phyloP scores from a whole-genome alignment of 169 alveolate species.

The Cryptosporidium baileyi region DNA sequence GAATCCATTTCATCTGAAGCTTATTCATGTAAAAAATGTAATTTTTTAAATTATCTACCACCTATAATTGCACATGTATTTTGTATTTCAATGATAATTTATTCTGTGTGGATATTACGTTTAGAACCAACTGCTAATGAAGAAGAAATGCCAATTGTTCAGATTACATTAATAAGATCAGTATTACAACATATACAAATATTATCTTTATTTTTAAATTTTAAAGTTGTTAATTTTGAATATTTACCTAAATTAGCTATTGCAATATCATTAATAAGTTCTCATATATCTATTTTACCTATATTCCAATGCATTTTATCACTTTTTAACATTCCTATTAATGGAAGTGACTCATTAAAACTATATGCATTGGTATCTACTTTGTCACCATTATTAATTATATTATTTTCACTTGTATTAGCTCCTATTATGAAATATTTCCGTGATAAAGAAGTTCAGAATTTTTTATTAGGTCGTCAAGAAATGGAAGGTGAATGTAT shows the following conservation, averaged over 20 bases:
- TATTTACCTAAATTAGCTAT: background rate
- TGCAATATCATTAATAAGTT: conserved; percentile 20
- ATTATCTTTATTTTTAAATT: conserved; percentile 2
- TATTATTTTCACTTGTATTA: background rate
- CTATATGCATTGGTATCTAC: background rate
- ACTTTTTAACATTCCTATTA: background rate
- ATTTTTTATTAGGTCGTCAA: conserved; percentile 33
- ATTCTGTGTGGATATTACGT: conserved; percentile 64
- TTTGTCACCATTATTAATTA: background rate
- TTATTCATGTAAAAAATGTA: conserved; percentile 16
- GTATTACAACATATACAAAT: conserved; percentile 38
- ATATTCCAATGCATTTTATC: conserved; percentile 17
- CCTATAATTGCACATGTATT: background rate
- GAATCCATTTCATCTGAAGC: background rate
- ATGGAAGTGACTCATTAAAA: conserved; percentile 5
- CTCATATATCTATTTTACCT: background rate
- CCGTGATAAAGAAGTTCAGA: conserved; percentile 22
- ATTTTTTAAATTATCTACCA: conserved; percentile 4
- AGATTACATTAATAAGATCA: conserved; percentile 13
- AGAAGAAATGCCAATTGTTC: conserved; percentile 63
- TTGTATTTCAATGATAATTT: background rate
- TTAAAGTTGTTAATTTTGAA: conserved; percentile 4
- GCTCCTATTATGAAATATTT: conserved; percentile 61
- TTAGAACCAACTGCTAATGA: conserved; percentile 70
- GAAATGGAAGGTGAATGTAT: conserved; percentile 70